These are phyloP conservation scores for Candida easanensis DNA, from an alignment of 805 yeast species.

Conservation along the genomic window DNA sequence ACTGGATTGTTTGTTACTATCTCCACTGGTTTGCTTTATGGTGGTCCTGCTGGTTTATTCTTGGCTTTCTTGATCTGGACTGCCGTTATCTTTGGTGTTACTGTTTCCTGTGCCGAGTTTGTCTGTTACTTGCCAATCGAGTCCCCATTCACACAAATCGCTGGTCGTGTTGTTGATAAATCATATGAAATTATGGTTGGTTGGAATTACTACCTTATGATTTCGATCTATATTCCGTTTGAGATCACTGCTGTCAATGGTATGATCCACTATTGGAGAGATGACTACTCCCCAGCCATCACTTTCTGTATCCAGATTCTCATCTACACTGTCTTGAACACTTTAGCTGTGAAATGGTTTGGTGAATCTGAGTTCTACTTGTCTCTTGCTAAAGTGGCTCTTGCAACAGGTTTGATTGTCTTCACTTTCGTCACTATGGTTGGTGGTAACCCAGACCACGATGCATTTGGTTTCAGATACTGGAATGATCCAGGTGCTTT, in stretches of 20 bases:
- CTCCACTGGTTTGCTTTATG: constrained; percentile 51
- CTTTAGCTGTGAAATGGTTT: constrained; percentile 68
- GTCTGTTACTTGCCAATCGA: constrained; percentile 61
- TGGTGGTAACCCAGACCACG: constrained; percentile 79
- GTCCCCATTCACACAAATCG: constrained; percentile 61
- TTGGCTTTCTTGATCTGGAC: constrained; percentile 66
- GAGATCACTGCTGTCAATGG: constrained; percentile 67
- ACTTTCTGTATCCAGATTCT: constrained; percentile 63
- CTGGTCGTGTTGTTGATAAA: constrained; percentile 61
- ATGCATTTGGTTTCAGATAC: constrained; percentile 57
- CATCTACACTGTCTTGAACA: constrained; percentile 57
- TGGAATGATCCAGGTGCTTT: constrained; percentile 54
- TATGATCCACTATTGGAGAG: constrained; percentile 55
- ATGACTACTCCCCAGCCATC: constrained; percentile 51
- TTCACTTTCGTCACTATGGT: constrained; percentile 80
- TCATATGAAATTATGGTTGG: constrained; percentile 67
- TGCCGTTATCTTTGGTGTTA: constrained; percentile 52
- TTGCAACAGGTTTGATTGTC: constrained; percentile 69
- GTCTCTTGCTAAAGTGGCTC: constrained; percentile 64
- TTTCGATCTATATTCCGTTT: constrained; percentile 55
- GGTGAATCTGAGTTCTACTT: constrained; percentile 84
- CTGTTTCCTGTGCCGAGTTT: constrained; percentile 61
- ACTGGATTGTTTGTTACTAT: constrained; percentile 62
- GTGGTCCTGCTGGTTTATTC: constrained; percentile 54
- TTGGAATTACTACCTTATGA: constrained; percentile 57